Evolutionary conservation across 1,284 basidiomycete genomes (phyloP), one percentile per base, ranked within the genome.

Genomic region (Termitomyces sp.): DNA sequence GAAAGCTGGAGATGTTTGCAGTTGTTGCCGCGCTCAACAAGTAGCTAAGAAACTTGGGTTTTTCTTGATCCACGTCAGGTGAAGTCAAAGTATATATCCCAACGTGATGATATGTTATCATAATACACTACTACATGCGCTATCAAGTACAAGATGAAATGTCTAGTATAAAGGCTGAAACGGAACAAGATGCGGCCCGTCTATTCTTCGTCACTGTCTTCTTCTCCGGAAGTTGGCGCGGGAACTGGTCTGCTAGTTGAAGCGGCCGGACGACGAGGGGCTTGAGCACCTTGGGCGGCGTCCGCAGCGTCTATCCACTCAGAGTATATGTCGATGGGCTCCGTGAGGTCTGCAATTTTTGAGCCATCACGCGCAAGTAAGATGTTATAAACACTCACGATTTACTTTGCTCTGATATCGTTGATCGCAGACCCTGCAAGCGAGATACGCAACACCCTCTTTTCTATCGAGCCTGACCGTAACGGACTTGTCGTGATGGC

Each of bases 251-350:
- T 74, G 57, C 81, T 74, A 2, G 84, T 84, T 6, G 84, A 80
- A 19, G 75, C 72, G 11, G 74, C 66, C n/a, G 74, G 74, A 46
- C 84, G 78, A 43, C 79, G 78, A 33, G 69, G 62, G 16, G 71
- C 62, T 3, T 68, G 76, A 39, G 74, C 74, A 55, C 75, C 77
- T 64, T 91, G 86, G 21, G 90, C 91, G 18, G 88, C 86, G 65
- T 93, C 91, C 18, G 89, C 89, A 42, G 91, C 91, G 68, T 93
- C 91, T 59, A 93, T 91, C 91, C 91, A 94, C 64, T 91, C 88
- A 9, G 90, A 91, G 67, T 93, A 94, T 26, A 94, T 89, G 67
- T 94, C 92, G 56, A 94, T 86, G 5, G 92, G 83, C 61, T 93
- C 91, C 1, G 89, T 91, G 45, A 94, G 75, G 64, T 93, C 90